These are phyloP conservation scores for Lentinula aciculospora DNA, from an alignment of 768 basidiomycete species.

Conservation along the genomic window DNA sequence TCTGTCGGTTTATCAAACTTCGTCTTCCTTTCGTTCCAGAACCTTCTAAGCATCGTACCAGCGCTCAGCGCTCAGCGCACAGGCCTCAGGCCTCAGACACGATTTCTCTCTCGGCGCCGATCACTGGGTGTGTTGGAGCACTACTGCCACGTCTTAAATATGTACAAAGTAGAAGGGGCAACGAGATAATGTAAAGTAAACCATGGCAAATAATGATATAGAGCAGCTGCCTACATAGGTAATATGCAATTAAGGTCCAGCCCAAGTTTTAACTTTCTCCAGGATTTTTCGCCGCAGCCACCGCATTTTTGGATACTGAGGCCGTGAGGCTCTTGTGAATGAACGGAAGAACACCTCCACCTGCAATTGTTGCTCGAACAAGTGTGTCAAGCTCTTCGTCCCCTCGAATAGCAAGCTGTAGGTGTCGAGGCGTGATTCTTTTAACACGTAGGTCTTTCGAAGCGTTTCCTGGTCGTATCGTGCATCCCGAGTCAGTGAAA, in stretches of 20 bases:
- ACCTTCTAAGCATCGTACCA: not conserved
- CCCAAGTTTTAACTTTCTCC: too few relatives aligned
- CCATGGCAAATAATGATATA: not conserved
- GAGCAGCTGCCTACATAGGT: not conserved
- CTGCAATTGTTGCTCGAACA: conserved; percentile 90
- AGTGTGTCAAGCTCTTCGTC: conserved; percentile 97
- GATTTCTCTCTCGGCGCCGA: not conserved
- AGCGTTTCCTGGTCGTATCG: conserved; percentile 66
- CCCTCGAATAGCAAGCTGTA: conserved; percentile 94
- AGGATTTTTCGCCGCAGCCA: conserved; percentile 47
- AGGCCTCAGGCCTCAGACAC: too few relatives aligned
- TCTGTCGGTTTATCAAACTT: too few relatives aligned
- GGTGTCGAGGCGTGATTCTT: conserved; percentile 92
- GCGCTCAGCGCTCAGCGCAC: too few relatives aligned
- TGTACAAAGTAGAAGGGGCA: not conserved
- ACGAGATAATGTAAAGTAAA: not conserved
- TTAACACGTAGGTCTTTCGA: conserved; percentile 97
- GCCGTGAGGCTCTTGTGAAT: conserved; percentile 80
- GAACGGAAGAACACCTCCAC: conserved; percentile 83
- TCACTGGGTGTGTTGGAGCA: not conserved
- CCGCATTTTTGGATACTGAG: conserved; percentile 15
- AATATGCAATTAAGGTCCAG: not conserved
- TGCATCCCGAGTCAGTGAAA: not conserved
- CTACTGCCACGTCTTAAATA: too few relatives aligned
- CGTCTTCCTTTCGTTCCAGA: too few relatives aligned